Conservation (phyloP, 208 protist genomes). For the Tritrichomonas musculus region DNA sequence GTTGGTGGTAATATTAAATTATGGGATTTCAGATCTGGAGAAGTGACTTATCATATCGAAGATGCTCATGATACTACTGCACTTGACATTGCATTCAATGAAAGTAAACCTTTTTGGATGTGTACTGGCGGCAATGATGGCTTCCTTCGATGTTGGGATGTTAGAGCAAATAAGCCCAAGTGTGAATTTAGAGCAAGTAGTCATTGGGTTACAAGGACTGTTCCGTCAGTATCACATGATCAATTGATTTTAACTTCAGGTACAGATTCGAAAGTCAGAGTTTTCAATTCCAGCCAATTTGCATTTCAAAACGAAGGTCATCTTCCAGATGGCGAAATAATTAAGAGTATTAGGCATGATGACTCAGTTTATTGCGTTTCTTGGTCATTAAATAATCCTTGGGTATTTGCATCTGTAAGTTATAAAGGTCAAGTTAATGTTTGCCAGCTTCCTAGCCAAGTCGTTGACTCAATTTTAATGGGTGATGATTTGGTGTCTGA, state of each 20-base stretch:
- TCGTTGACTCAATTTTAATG: conserved; percentile 15
- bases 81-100: neutral
- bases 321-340: neutral
- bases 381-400: neutral
- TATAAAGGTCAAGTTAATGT: conserved; percentile 28
- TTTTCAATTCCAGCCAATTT: conserved; percentile 16
- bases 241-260: conserved; percentile 7
- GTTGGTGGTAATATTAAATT: neutral
- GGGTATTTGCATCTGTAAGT: conserved; percentile 18
- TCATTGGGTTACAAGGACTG: neutral
- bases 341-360: conserved; percentile 21
- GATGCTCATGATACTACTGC: neutral
- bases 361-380: neutral
- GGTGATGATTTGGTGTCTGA: neutral
- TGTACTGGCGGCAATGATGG: conserved; percentile 12
- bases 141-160: neutral
- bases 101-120: conserved; percentile 15
- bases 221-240: conserved; percentile 4
- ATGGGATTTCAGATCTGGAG: neutral
- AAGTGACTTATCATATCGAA: neutral
- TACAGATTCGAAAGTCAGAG: conserved; percentile 1
- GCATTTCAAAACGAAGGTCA: conserved; percentile 30
- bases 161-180: neutral
- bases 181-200: conserved; percentile 11
- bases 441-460: conserved; percentile 26